Base-by-base conservation (phyloP, 2,329 filamentous ascomycete species). In the Aureobasidium zeae region DNA sequence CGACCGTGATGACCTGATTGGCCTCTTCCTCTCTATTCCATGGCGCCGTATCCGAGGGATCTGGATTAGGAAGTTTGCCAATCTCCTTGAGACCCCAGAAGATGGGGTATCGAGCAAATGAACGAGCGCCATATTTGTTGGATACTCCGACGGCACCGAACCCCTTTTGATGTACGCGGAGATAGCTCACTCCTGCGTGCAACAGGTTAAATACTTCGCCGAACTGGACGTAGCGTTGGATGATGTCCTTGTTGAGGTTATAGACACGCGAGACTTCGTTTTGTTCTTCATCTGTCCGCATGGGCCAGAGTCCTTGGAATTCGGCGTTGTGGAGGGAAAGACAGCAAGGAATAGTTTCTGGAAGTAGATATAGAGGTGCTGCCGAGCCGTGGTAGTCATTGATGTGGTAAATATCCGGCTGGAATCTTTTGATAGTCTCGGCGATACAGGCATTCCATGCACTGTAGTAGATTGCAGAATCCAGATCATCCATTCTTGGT, bases 381-480 rank as follows among this genome's bases (percentile, higher is more conserved):
- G 76, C 59, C 3, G 75, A 71, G 44, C 76, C 76, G 49, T 80
- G 76, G 54, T 79, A 80, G 54, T 78, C 37, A 57, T 80, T 80
- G 57, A 79, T 76, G 55, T 80, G 77, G 56, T 80, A 80, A n/a
- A 80, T 56, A 51, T 79, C 74, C 46, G 77, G 65, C 0, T 73
- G 68, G 55, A 82, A 83, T 13, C 79, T 72, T 45, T 70, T 69
- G 50, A 81, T 72, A 1, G 76, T 63, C 50, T 78, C 69, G 7
- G 78, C 76, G 52, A 83, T 81, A 55, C 79, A 82, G 56, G 76
- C 74, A 50, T 83, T 83, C 79, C 79, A 83, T 2, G 76, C 77
- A 2, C 76, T 79, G 55, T 82, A 82, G 59, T 81, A 79, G 35
- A 83, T 74, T 11, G 79, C 79, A 48, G 72, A 77, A 48, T 79